Evolutionary conservation across 495 filamentous ascomycete genomes (phyloP).

Genomic region (Podospora sp.): DNA sequence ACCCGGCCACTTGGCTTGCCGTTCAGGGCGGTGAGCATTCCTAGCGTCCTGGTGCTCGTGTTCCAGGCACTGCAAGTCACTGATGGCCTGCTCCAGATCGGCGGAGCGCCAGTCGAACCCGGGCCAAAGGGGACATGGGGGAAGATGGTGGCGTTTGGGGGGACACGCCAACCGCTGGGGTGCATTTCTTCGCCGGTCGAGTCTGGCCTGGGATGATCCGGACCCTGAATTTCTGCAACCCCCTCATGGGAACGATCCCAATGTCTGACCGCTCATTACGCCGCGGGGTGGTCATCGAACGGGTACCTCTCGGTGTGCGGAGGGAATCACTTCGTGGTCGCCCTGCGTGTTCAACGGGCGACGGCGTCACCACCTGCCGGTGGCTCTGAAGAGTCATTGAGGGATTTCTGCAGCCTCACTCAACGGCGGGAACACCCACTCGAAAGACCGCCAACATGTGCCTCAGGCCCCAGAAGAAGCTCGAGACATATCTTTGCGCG

Average conservation of each 20-base stretch:
- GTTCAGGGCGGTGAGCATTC: not conserved
- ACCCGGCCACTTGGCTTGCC: no score
- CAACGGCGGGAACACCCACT: conserved; percentile 2
- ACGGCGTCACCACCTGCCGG: not conserved
- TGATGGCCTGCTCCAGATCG: not conserved
- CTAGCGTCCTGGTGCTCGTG: not conserved
- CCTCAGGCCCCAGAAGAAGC: not conserved
- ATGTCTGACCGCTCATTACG: not conserved
- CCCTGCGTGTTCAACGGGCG: conserved; percentile 13
- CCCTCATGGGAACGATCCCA: not conserved
- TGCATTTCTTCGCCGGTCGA: conserved; percentile 2
- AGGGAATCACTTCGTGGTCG: not conserved
- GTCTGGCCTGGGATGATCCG: not conserved
- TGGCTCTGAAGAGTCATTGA: not conserved
- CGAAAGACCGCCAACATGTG: conserved; percentile 7
- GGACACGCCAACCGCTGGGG: not conserved
- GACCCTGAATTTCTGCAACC: conserved; percentile 12
- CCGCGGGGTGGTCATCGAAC: not conserved
- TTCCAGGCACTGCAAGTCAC: not conserved
- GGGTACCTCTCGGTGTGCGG: not conserved
- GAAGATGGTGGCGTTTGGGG: not conserved
- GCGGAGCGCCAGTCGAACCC: not conserved
- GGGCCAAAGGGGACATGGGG: not conserved
- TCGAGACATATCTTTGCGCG: conserved; percentile 3
- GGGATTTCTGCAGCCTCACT: conserved; percentile 18